Base-by-base conservation (phyloP, 2,329 filamentous ascomycete genomes). In the Sarocladium oryzae region DNA sequence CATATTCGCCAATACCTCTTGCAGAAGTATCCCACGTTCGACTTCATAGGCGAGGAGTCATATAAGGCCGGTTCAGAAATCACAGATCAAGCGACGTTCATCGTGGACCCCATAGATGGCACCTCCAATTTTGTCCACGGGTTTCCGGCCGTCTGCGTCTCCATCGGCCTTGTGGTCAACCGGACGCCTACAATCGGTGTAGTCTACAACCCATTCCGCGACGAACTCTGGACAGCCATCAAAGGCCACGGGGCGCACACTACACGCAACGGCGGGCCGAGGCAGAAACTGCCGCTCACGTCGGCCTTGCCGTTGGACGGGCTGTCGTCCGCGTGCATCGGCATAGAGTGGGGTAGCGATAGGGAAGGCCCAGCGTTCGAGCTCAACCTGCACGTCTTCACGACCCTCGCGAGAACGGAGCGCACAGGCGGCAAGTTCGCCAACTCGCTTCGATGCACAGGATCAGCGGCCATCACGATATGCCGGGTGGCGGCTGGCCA, bases 271-370 rank as follows among this genome's bases (percentile, higher is more conserved):
- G 40, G n/a, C 7, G n/a, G 23, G 9, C 15, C 23, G 3, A n/a
- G n/a, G 26, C 21, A 24, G 16, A 26, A 15, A n/a, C 40, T 43
- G 9, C 40, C 40, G 9, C 40, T 43, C 4, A 15, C 21, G n/a
- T 43, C 40, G 8, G 9, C 37, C 6, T 3, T 23, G n/a, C 15
- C 23, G 8, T 18, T 40, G 18, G 7, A 16, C 15, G 37, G 21
- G 21, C 23, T 43, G 26, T 26, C 40, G 20, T 43, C 40, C 13
- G 40, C 40, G 26, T 43, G 40, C n/a, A 43, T 43, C 40, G 40
- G 40, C n/a, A 43, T 43, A 9, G 40, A 43, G 21, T 43, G 40
- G 40, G 40, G 40, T 9, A 43, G 40, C 40, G 40, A 43, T 28
- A 16, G 40, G 8, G 40, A 43, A 28, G 40, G 40, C 11, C 40